Evolutionary conservation across 129 eudicot genomes (phyloP).

Genomic region (Escallonia rubra): DNA sequence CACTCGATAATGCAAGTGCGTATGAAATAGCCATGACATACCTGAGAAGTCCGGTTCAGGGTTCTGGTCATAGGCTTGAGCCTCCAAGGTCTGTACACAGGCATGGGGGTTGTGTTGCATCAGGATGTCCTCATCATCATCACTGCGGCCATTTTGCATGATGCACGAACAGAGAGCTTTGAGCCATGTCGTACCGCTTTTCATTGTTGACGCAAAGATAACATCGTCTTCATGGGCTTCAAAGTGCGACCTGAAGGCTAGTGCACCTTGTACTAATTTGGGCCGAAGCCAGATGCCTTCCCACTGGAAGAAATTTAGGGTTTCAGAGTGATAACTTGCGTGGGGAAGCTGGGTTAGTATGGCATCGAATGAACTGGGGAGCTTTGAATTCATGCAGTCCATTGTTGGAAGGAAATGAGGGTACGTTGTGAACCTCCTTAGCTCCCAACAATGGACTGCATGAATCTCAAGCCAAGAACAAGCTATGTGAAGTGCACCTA

Average conservation of each 20-base stretch:
- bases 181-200: constrained; percentile 42
- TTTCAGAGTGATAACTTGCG: too few species aligned
- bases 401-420: too few species aligned
- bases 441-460: too few species aligned
- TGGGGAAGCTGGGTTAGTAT: too few species aligned
- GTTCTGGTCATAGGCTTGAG: background rate
- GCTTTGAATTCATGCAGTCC: too few species aligned
- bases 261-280: constrained; percentile 7
- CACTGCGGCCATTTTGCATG: background rate
- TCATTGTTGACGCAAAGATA: constrained; percentile 22
- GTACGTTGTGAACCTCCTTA: too few species aligned
- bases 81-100: background rate
- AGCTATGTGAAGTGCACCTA: too few species aligned
- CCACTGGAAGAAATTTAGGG: constrained; percentile 11
- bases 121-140: background rate
- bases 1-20: background rate
- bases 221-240: constrained; percentile 25
- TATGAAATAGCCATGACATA: too few species aligned
- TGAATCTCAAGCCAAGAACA: too few species aligned
- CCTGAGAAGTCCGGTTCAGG: too few species aligned
- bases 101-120: background rate
- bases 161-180: constrained; percentile 29
- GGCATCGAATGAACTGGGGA: too few species aligned
- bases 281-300: constrained; percentile 28
- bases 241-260: constrained; percentile 13